These are phyloP conservation scores for Gastrolobium villosum DNA, from an alignment of 306 rosid genomes.

Conservation along the genomic window DNA sequence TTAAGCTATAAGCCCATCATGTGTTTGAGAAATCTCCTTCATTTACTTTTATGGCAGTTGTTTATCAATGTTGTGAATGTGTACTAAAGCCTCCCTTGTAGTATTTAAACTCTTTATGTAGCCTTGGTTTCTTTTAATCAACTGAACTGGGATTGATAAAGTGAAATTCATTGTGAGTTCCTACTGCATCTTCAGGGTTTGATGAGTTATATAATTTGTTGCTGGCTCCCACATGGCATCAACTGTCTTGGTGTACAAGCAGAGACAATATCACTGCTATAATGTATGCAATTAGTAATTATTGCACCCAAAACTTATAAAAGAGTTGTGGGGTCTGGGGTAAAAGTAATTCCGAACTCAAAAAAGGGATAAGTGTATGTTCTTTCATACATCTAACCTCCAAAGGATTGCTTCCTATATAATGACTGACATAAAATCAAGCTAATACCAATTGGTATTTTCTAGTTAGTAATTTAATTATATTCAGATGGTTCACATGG, in stretches of 20 bases:
- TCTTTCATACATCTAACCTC: constrained; percentile 9
- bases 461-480: constrained; percentile 22
- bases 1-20: too few species aligned
- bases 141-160: neutral
- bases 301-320: neutral
- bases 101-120: neutral
- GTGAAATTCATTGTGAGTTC: neutral
- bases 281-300: neutral
- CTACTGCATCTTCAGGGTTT: neutral
- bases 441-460: neutral
- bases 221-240: too few species aligned
- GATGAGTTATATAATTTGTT: too few species aligned
- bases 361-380: constrained; percentile 1
- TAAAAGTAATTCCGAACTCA: neutral
- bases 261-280: neutral
- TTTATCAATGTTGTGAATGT: neutral
- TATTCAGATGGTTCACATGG: constrained; percentile 22
- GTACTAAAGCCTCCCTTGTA: neutral
- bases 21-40: neutral
- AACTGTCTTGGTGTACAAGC: neutral
- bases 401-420: constrained; percentile 25
- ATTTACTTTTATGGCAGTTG: neutral
- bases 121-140: neutral
- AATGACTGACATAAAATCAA: constrained; percentile 25
- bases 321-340: neutral